phyloP scores from a whole-genome alignment of 129 eudicot species.

The Centella asiatica region DNA sequence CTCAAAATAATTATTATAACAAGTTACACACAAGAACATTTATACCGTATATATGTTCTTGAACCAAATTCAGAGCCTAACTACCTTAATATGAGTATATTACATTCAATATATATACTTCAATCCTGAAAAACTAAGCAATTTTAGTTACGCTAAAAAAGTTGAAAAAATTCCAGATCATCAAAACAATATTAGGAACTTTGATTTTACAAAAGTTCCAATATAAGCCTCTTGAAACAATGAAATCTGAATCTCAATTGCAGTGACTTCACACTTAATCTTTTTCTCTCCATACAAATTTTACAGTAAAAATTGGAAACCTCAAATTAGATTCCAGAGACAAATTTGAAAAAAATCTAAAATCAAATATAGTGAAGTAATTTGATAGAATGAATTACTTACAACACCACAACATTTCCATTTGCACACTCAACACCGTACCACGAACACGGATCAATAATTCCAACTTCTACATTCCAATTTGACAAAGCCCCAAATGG shows the following conservation, averaged over 20 bases:
- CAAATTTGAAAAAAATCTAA: no score
- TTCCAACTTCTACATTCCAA: constrained; percentile 55
- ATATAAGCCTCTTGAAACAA: background rate
- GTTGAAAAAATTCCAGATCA: background rate
- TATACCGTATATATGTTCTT: background rate
- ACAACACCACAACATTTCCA: constrained; percentile 51
- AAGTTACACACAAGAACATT: no score
- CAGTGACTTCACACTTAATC: background rate
- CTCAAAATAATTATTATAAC: no score
- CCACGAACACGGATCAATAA: constrained; percentile 65
- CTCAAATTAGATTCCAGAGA: no score
- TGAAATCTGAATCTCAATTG: background rate
- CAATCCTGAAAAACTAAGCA: background rate
- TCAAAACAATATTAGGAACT: background rate
- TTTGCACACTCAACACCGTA: constrained; percentile 53
- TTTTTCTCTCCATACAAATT: no score
- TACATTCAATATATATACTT: no score
- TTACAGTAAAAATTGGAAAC: no score
- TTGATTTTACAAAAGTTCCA: background rate
- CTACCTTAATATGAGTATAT: no score
- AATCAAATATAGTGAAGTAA: background rate
- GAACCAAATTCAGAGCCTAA: background rate
- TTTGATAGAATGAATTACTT: constrained; percentile 23
- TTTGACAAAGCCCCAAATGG: constrained; percentile 58
- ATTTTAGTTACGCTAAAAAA: background rate